Conservation (phyloP, 192 early-diverging fungal genomes). For the Jimgerdemannia flammicorona region DNA sequence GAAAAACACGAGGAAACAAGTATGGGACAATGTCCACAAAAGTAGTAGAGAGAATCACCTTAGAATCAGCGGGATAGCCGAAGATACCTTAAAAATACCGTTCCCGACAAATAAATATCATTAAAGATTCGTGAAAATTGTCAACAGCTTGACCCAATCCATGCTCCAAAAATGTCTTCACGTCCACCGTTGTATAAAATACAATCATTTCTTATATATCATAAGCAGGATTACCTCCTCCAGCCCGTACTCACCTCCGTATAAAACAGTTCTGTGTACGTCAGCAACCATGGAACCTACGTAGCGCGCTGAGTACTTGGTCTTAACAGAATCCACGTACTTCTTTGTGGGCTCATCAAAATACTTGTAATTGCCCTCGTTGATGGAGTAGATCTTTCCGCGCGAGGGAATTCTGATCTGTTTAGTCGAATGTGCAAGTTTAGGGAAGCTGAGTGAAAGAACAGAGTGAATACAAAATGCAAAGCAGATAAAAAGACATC, state of each 20-base stretch:
- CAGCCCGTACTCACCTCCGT: slow-evolving; percentile 81
- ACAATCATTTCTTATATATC: too few species aligned
- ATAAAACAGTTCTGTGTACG: slow-evolving; percentile 92
- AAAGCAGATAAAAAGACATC: slow-evolving; percentile 3
- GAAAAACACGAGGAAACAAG: too few species aligned
- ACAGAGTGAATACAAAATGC: not conserved
- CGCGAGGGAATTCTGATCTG: slow-evolving; percentile 66
- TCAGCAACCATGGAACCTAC: slow-evolving; percentile 99
- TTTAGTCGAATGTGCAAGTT: not conserved
- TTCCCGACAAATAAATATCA: too few species aligned
- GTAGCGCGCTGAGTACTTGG: slow-evolving; percentile 92
- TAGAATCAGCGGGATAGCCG: slow-evolving; percentile 60
- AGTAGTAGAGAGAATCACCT: not conserved
- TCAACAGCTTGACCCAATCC: too few species aligned
- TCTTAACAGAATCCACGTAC: slow-evolving; percentile 91
- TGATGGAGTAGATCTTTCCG: slow-evolving; percentile 98
- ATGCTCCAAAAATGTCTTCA: too few species aligned
- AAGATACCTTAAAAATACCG: slow-evolving; percentile 45
- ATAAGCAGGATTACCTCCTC: too few species aligned
- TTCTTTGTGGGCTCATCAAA: slow-evolving; percentile 84
- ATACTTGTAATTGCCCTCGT: slow-evolving; percentile 94
- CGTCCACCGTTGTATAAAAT: too few species aligned
- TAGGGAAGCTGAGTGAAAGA: not conserved
- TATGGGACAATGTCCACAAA: too few species aligned
- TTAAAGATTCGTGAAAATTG: too few species aligned